Percentiles rank a stretch among this genome's conserved stretches.
Conservation (phyloP, 106 monocot species). For the Phalaenopsis aphrodite region DNA sequence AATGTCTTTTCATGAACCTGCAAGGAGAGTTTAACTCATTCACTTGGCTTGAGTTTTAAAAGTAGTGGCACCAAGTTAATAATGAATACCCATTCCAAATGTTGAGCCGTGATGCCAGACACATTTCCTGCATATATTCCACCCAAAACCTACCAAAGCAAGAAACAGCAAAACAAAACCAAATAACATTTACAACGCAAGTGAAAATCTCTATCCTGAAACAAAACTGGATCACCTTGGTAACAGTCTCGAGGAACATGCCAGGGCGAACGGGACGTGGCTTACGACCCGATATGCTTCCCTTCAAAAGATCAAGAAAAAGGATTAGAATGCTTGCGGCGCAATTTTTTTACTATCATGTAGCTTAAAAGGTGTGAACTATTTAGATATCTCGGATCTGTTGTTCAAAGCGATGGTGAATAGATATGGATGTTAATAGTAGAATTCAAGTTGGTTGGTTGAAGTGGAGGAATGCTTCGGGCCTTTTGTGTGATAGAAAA, state of each 20-base stretch:
- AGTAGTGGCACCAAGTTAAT: not conserved
- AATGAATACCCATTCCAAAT: conserved; percentile 85
- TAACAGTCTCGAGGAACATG: conserved; percentile 56
- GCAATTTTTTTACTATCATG: not conserved
- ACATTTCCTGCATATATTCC: conserved; percentile 75
- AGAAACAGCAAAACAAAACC: not conserved
- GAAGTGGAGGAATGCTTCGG: no score
- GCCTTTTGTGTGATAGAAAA: no score
- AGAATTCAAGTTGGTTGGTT: no score
- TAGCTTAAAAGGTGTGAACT: no score
- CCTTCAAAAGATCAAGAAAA: conserved; percentile 17
- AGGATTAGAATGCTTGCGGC: not conserved
- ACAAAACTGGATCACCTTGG: conserved; percentile 21
- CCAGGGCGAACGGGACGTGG: conserved; percentile 74
- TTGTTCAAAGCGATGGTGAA: no score
- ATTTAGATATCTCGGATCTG: no score
- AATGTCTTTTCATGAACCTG: conserved; percentile 92
- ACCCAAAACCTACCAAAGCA: conserved; percentile 54
- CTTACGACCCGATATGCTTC: conserved; percentile 51
- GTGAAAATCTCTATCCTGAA: no score
- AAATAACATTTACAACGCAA: no score
- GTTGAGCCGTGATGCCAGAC: conserved; percentile 90
- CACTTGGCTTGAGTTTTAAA: not conserved
- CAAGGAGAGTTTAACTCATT: not conserved
- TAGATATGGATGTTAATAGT: no score